These are phyloP conservation scores for Backusella circina DNA, from an alignment of 192 early-diverging fungal species.

Conservation along the genomic window DNA sequence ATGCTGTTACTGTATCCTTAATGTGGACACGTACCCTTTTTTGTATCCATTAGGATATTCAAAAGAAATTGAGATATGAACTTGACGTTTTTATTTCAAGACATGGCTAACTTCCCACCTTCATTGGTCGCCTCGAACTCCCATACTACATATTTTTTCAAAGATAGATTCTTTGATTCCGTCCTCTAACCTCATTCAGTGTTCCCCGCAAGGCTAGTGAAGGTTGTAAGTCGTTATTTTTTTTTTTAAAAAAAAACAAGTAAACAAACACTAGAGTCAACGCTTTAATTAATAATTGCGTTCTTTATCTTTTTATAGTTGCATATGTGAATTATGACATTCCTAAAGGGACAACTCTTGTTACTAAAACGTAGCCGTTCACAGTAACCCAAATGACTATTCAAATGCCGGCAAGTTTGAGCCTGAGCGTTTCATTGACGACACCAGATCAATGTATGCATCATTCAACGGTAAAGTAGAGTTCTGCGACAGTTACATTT, in stretches of 20 bases:
- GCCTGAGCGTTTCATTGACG: background rate
- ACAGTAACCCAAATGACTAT: background rate
- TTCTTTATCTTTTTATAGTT: background rate
- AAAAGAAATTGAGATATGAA: conserved; percentile 12
- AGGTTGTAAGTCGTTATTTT: conserved; percentile 12
- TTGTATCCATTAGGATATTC: conserved; percentile 14
- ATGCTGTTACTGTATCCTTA: background rate
- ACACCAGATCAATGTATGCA: background rate
- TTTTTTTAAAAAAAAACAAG: background rate
- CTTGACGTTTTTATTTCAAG: background rate
- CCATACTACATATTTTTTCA: conserved; percentile 7
- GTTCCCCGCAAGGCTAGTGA: conserved; percentile 12
- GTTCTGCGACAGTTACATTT: background rate
- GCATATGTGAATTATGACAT: background rate
- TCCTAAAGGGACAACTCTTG: background rate
- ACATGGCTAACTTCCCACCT: background rate
- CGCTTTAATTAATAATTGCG: background rate
- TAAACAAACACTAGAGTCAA: background rate
- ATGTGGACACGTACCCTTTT: conserved; percentile 9
- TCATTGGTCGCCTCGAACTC: background rate
- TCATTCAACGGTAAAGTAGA: conserved; percentile 2
- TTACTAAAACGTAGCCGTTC: background rate
- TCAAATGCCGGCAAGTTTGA: background rate
- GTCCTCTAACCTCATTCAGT: conserved; percentile 5
- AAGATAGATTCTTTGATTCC: conserved; percentile 13